Base-by-base conservation (phyloP, 805 yeast species). In the Spathaspora boniae region DNA sequence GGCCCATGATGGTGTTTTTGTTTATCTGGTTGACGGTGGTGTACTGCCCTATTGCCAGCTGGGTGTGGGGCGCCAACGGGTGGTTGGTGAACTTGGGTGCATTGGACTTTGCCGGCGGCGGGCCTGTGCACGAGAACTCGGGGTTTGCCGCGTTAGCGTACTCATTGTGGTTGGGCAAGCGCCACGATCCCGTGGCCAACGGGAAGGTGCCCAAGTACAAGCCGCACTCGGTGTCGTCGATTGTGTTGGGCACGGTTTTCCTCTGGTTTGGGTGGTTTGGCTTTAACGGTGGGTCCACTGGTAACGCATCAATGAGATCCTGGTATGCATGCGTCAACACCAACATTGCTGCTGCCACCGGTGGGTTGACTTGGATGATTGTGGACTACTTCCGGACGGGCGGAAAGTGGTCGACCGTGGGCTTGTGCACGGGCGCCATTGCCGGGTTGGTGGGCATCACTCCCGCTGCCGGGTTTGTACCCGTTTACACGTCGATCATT, bases 231-330 rank as follows among this genome's bases (percentile, higher is more conserved):
- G 95, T 91, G 25, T 76, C 95, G 6, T 77, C 88, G 31, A 86
- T 88, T 40, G 96, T 89, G 12, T 65, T 93, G 40, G 98, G 98
- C 37, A 88, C 97, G 15, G 82, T 86, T 9, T 85, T 93, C 70
- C 75, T 93, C 50, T 91, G 97, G 96, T 88, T 93, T 53, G 98
- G 98, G 24, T 93, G 98, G 98, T 88, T 88, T 54, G 97, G 96
- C 26, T 93, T 93, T 79, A 93, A 93, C 74, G 97, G 96, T 63
- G 98, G 98, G 52, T 87, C 96, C 31, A 85, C 97, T 33, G 97
- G 96, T 62, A 83, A 87, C 56, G 86, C 96, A 24, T 66, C 91
- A 43, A 80, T 93, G 58, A 82, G 97, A 67, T 89, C 96, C 39
- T 86, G 87, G 84, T 88, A 88, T 70, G 96, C 97, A 25, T 76